Base-by-base conservation (phyloP, 148 eudicot species). In the Polygonum aviculare region DNA sequence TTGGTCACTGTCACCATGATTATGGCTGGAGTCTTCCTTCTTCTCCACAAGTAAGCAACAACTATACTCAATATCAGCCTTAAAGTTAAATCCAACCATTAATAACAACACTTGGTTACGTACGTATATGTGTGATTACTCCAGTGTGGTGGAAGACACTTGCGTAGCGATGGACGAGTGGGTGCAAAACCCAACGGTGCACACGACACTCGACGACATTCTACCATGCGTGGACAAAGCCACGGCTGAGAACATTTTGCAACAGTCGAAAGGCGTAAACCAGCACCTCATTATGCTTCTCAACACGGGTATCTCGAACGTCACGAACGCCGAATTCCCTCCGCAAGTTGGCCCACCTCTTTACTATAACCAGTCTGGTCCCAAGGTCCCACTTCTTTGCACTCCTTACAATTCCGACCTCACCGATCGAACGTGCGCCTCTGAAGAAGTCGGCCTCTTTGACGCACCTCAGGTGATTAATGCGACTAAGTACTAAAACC, bases 141-240 rank as follows among this genome's bases (percentile, higher is more conserved):
- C n/a, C 40, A 74, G 76, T 2, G 36, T 48, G 76, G 19, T 74
- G 69, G 96, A 92, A 76, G 98, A 94, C 74, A 92, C 97, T 8
- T 94, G 98, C 81, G 88, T 87, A 18, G 90, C 94, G 49, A 92
- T 94, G 97, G 85, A 92, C 59, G 83, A 92, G 40, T 94, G 98
- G 98, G 97, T 92, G 57, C 82, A 80, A 67, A 82, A 89, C 78
- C 97, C 97, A 4, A 85, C 84, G 36, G 90, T 88, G 38, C 91
- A 94, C 75, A 89, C 97, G 0, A 93, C 98, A 45, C 78, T 92
- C 57, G 96, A 90, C 70, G 92, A 89, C 49, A 90, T 92, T 19
- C 84, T 94, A 69, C 95, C 97, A 0, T 92, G 97, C 78, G 96
- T 90, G 70, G 97, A 92, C 54, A 44, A 72, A 9, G 75, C 18